These are phyloP conservation scores for Mortierella hygrophila DNA, from an alignment of 192 early-diverging fungal species.

Conservation along the genomic window DNA sequence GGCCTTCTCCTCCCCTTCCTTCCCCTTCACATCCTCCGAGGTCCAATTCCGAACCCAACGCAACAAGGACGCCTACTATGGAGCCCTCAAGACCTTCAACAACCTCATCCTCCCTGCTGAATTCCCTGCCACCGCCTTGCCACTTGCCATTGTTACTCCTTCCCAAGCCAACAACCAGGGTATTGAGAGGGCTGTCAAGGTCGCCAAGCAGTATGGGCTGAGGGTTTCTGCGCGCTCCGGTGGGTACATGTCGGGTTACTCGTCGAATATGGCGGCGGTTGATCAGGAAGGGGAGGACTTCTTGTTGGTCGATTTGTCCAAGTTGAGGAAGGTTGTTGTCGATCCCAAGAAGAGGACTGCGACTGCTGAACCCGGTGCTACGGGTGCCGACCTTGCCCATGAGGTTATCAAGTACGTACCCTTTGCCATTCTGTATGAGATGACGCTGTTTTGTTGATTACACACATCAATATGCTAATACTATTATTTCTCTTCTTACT, in stretches of 20 bases:
- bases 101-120: slow-evolving; percentile 47
- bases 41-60: slow-evolving; percentile 48
- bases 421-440: no score
- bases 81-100: slow-evolving; percentile 54
- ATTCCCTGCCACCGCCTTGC: slow-evolving; percentile 39
- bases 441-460: neutral
- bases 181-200: slow-evolving; percentile 32
- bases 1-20: slow-evolving; percentile 11
- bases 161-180: slow-evolving; percentile 42
- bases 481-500: neutral
- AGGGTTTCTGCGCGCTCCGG: slow-evolving; percentile 52
- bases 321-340: slow-evolving; percentile 41
- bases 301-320: slow-evolving; percentile 45
- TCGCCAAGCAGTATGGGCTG: slow-evolving; percentile 40
- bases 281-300: slow-evolving; percentile 45
- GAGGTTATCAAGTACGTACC: slow-evolving; percentile 41
- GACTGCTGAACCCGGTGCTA: slow-evolving; percentile 49
- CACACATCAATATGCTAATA: neutral
- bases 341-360: slow-evolving; percentile 40
- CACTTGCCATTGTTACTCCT: slow-evolving; percentile 37
- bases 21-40: slow-evolving; percentile 18
- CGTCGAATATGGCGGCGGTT: slow-evolving; percentile 52
- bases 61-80: slow-evolving; percentile 35
- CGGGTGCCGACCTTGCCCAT: slow-evolving; percentile 41
- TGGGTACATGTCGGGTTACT: slow-evolving; percentile 51